Conservation (phyloP, 2,329 filamentous ascomycete genomes). For the Cryphonectria japonica region DNA sequence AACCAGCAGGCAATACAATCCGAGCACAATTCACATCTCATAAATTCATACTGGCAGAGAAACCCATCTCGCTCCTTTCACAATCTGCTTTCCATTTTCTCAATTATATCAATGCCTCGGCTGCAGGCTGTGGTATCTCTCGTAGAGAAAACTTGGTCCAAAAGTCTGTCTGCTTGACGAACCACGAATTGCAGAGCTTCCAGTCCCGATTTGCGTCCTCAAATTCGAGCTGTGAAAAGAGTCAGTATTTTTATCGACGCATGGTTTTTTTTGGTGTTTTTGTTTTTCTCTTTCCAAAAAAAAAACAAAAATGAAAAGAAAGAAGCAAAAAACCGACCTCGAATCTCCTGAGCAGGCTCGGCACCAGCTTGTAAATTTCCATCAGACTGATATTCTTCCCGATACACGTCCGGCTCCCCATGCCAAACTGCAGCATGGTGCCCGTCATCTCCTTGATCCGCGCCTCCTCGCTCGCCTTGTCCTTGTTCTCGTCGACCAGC, state of each 20-base stretch:
- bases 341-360: constrained; percentile 65
- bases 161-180: constrained; percentile 64
- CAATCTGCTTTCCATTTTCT: neutral
- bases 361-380: constrained; percentile 67
- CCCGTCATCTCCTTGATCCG: constrained; percentile 69
- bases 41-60: neutral
- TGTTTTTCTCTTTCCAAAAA: constrained; percentile 16
- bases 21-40: neutral
- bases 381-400: constrained; percentile 68
- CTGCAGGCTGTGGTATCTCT: constrained; percentile 46
- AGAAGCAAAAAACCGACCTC: constrained; percentile 59
- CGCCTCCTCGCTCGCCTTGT: constrained; percentile 57
- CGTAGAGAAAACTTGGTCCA: constrained; percentile 49
- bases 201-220: constrained; percentile 59
- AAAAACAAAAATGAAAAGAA: constrained; percentile 38
- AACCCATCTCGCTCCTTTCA: neutral
- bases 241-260: neutral
- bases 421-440: constrained; percentile 74
- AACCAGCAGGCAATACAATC: neutral
- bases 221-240: constrained; percentile 51
- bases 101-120: neutral
- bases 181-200: constrained; percentile 65
- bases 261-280: neutral
- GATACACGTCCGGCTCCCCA: constrained; percentile 71
- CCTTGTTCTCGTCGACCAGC: constrained; percentile 48